Conservation (phyloP, 1,284 basidiomycete species). For the Pseudozyma pruni region DNA sequence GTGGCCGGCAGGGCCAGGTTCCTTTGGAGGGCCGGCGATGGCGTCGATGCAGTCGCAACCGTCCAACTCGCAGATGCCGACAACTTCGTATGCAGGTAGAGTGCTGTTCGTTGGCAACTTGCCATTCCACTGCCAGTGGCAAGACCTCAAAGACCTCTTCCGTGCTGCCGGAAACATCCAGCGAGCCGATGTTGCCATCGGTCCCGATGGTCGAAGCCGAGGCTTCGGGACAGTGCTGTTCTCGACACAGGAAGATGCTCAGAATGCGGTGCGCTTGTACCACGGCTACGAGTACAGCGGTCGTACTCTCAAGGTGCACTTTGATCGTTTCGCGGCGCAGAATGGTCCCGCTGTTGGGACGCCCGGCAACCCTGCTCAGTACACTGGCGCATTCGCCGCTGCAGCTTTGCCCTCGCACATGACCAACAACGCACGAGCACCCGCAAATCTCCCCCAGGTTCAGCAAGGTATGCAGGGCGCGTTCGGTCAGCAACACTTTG, state of each 20-base stretch:
- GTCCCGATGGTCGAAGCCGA: slow-evolving; percentile 88
- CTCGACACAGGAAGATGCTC: slow-evolving; percentile 88
- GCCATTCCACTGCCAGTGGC: slow-evolving; percentile 67
- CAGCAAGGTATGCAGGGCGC: slow-evolving; percentile 21
- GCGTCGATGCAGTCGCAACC: slow-evolving; percentile 46
- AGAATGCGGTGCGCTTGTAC: slow-evolving; percentile 77
- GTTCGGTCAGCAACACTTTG: slow-evolving; percentile 19
- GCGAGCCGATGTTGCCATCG: slow-evolving; percentile 90
- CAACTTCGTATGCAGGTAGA: slow-evolving; percentile 61
- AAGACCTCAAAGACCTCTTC: slow-evolving; percentile 66
- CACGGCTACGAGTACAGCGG: slow-evolving; percentile 82
- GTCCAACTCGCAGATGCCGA: slow-evolving; percentile 36
- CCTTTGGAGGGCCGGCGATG: slow-evolving; percentile 18
- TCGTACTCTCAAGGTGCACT: slow-evolving; percentile 83
- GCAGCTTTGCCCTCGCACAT: slow-evolving; percentile 57
- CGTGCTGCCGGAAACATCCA: slow-evolving; percentile 76
- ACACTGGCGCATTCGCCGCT: slow-evolving; percentile 63
- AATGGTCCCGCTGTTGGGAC: slow-evolving; percentile 42
- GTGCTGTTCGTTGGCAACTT: slow-evolving; percentile 66
- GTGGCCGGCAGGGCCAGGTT: slow-evolving; percentile 36
- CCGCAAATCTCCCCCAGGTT: slow-evolving; percentile 9
- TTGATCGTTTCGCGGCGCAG: slow-evolving; percentile 71
- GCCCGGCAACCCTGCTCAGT: slow-evolving; percentile 63
- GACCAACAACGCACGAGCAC: slow-evolving; percentile 38
- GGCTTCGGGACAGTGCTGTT: slow-evolving; percentile 94